Evolutionary conservation across 305 asterid genomes (phyloP).

Genomic region (Rubia balearica): DNA sequence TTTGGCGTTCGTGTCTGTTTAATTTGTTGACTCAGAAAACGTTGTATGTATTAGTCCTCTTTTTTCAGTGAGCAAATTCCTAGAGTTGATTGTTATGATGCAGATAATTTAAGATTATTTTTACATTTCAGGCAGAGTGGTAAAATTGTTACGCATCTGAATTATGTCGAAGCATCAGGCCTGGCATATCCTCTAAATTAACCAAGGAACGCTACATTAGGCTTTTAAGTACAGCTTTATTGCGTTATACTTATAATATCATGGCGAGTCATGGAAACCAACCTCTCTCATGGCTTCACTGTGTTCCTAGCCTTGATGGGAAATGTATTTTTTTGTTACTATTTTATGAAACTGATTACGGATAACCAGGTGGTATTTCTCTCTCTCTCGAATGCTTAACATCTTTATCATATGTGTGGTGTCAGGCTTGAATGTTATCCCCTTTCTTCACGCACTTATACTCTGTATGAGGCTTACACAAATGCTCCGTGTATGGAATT

Average conservation of each 20-base stretch:
- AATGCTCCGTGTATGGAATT: background rate
- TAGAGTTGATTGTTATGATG: background rate
- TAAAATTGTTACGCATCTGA: too few species aligned
- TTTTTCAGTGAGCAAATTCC: too few species aligned
- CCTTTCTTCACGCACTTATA: background rate
- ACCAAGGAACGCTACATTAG: background rate
- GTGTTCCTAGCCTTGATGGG: background rate
- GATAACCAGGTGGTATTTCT: background rate
- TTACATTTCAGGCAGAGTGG: too few species aligned
- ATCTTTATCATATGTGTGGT: background rate
- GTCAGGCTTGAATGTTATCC: background rate
- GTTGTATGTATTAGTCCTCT: background rate
- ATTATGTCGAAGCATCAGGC: background rate
- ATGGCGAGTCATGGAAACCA: too few species aligned
- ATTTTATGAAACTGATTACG: background rate
- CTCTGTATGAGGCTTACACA: background rate
- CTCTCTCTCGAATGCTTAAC: background rate
- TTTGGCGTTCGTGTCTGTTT: background rate
- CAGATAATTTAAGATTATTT: slow-evolving; percentile 2
- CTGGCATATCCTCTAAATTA: background rate
- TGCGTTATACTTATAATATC: background rate
- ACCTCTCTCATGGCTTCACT: background rate
- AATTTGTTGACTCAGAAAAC: background rate
- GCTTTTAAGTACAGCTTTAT: background rate
- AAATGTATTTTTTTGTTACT: background rate